phyloP scores from a whole-genome alignment of 345 rosid genomes.

The Nasturtium officinale region DNA sequence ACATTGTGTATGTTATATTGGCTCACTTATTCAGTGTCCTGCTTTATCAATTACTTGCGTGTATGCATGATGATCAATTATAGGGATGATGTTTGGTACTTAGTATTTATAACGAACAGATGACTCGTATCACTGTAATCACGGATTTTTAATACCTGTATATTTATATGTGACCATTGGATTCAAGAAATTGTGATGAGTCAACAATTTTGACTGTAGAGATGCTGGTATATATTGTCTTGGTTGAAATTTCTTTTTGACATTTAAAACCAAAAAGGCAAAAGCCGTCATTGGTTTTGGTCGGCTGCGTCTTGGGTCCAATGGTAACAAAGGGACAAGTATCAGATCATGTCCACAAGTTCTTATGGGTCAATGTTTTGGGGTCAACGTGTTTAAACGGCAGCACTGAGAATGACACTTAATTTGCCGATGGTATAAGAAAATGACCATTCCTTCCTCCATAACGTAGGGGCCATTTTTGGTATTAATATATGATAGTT shows the following conservation, averaged over 20 bases:
- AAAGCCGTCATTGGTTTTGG: constrained; percentile 24
- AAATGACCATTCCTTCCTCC: constrained; percentile 42
- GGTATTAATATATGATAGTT: constrained; percentile 27
- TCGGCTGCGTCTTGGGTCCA: constrained; percentile 43
- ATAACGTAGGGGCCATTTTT: constrained; percentile 21
- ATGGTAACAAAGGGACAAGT: constrained; percentile 36
- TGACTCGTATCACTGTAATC: too few species aligned
- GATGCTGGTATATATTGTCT: constrained; percentile 3
- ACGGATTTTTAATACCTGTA: not conserved
- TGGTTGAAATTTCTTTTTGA: too few species aligned
- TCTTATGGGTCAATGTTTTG: constrained; percentile 23
- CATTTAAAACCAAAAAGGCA: constrained; percentile 36
- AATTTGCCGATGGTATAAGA: constrained; percentile 26
- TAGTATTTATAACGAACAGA: too few species aligned
- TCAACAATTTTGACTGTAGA: constrained; percentile 31
- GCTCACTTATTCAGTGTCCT: constrained; percentile 5
- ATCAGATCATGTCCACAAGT: constrained; percentile 34
- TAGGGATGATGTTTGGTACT: too few species aligned
- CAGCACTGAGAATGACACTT: constrained; percentile 38
- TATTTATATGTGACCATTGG: constrained; percentile 10
- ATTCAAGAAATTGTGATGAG: constrained; percentile 11
- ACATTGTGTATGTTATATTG: not conserved
- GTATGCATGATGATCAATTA: too few species aligned
- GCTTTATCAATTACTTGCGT: too few species aligned
- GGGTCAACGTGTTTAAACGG: constrained; percentile 41